Base-by-base conservation (phyloP, 108 stramenopile genomes). In the Schizochytrium sp. region DNA sequence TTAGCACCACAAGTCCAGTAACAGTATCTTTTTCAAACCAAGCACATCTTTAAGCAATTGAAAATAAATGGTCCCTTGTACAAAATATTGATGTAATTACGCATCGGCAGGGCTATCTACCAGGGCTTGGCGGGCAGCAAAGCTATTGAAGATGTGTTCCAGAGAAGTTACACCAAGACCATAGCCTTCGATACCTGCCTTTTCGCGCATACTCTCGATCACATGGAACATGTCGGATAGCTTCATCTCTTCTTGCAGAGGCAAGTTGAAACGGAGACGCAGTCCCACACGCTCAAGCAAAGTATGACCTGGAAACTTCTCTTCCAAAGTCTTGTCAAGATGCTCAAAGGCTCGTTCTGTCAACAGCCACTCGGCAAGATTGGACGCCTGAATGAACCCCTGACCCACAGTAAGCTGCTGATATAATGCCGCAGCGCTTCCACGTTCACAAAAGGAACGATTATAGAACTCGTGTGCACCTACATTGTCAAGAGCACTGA, bases 111-210 rank as follows among this genome's bases (percentile, higher is more conserved):
- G 64, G 19, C 64, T 44, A 15, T 69, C 64, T 2, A 69, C 64
- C 42, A 69, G 64, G 3, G 64, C 64, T 15, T 69, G 64, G 0
- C 64, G 64, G 8, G 89, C 73, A 44, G 89, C 89, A 50, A 89
- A 89, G 13, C 41, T 47, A 61, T 94, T 94, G 91, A 94, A 94
- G 58, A 94, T 91, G 90, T 92, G 92, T 92, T 94, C 93, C 7
- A 94, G 91, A 19, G 93, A 90, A 2, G 93, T 93, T 72, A 93
- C 92, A 40, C 88, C 50, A 8, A 94, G 56, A 4, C 90, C 46
- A 49, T 93, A 94, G 5, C 92, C 92, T 10, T 89, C 88, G 3
- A 94, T 72, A 40, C 87, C 61, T 17, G 91, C 58, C 87, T 59
- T 56, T 17, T 46, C 59, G 15, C 88, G 46, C 59, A n/a, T 12